These are phyloP conservation scores for Globisporangium emineosum DNA, from an alignment of 352 stramenopile genomes.

Conservation along the genomic window DNA sequence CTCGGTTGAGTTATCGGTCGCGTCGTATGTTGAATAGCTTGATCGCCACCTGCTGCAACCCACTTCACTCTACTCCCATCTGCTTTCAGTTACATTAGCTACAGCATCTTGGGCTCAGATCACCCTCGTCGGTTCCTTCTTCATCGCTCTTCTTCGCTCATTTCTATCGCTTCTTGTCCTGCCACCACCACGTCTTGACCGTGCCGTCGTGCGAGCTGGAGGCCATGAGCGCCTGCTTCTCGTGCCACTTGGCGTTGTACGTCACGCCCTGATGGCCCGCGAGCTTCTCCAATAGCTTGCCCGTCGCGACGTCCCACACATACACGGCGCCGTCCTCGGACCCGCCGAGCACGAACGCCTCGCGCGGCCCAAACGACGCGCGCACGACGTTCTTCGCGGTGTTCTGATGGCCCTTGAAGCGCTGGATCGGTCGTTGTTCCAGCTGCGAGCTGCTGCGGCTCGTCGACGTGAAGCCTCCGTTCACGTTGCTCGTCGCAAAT, in stretches of 20 bases:
- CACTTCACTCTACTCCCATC: too few species aligned
- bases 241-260: slow-evolving; percentile 86
- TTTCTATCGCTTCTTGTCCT: slow-evolving; percentile 57
- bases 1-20: too few species aligned
- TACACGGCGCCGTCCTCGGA: slow-evolving; percentile 86
- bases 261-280: slow-evolving; percentile 72
- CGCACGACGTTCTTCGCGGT: slow-evolving; percentile 88
- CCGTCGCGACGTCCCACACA: slow-evolving; percentile 86
- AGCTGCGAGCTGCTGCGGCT: slow-evolving; percentile 19
- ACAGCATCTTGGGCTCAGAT: too few species aligned
- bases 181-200: slow-evolving; percentile 90
- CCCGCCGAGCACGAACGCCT: slow-evolving; percentile 83
- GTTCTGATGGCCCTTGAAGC: slow-evolving; percentile 89
- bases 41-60: too few species aligned
- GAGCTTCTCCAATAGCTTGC: slow-evolving; percentile 81
- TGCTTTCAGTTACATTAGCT: too few species aligned
- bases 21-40: too few species aligned
- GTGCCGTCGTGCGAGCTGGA: slow-evolving; percentile 86
- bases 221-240: slow-evolving; percentile 80
- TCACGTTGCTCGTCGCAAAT: slow-evolving; percentile 8
- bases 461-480: slow-evolving; percentile 16
- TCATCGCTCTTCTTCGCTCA: not conserved
- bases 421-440: slow-evolving; percentile 74
- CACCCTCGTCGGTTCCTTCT: not conserved
- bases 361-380: slow-evolving; percentile 76